Percentiles rank a stretch among this genome's conserved stretches.
Evolutionary conservation across 371 early-diverging fungal species (phyloP).

Genomic region (Apophysomyces elegans): DNA sequence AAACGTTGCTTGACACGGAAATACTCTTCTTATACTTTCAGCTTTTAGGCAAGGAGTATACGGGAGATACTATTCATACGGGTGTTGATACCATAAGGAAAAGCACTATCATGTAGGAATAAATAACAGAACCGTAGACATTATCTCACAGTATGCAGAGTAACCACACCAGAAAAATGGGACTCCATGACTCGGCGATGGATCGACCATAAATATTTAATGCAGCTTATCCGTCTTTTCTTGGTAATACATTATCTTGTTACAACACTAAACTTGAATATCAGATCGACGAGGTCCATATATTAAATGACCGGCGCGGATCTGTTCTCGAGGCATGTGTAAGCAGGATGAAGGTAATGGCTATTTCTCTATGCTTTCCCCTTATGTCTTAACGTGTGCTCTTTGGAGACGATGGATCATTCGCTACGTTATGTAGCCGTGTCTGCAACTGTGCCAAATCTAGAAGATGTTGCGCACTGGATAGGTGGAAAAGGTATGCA

Average conservation of each 20-base stretch:
- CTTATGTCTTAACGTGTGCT: conserved; percentile 2
- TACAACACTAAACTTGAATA: too few species aligned
- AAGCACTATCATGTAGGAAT: conserved; percentile 36
- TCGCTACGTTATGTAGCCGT: conserved; percentile 65
- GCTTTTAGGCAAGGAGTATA: conserved; percentile 66
- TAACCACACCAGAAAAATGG: conserved; percentile 86
- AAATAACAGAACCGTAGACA: conserved; percentile 2
- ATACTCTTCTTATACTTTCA: neutral
- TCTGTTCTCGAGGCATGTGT: conserved; percentile 60
- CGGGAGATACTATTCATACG: conserved; percentile 74
- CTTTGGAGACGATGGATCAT: conserved; percentile 30
- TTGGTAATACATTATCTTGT: conserved; percentile 32
- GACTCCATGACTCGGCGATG: conserved; percentile 74
- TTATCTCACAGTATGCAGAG: conserved; percentile 29
- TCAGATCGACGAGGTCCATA: conserved; percentile 63
- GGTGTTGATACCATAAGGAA: conserved; percentile 35
- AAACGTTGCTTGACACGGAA: neutral
- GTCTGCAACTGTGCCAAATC: conserved; percentile 90
- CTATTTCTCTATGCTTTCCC: neutral
- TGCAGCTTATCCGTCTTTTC: conserved; percentile 42
- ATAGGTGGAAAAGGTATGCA: conserved; percentile 45
- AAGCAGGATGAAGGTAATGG: conserved; percentile 51
- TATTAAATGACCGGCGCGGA: conserved; percentile 52
- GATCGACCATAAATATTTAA: conserved; percentile 43
- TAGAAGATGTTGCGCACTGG: conserved; percentile 81